Conservation (phyloP, 495 filamentous ascomycete species). For the Lophiostoma macrostomum region DNA sequence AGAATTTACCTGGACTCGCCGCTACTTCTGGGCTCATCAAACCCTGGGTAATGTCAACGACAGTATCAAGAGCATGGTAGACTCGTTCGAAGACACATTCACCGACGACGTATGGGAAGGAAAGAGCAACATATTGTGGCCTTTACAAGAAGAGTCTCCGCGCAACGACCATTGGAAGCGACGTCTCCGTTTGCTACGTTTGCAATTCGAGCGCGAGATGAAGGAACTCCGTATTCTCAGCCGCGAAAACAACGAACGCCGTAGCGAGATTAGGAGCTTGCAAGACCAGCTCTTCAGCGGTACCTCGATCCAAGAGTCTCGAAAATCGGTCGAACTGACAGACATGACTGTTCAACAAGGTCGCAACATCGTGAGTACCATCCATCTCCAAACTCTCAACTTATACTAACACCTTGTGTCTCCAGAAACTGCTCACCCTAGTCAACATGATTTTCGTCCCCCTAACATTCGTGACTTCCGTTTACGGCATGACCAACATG, state of each 20-base stretch:
- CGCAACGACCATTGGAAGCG: conserved; percentile 31
- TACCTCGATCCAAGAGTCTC: conserved; percentile 43
- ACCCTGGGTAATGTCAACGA: conserved; percentile 56
- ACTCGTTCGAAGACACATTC: conserved; percentile 49
- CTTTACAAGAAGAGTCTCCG: conserved; percentile 32
- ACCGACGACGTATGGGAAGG: conserved; percentile 53
- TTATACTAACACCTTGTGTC: too few species aligned
- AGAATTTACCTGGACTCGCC: conserved; percentile 52
- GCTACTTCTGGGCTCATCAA: conserved; percentile 59
- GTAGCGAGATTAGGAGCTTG: conserved; percentile 40
- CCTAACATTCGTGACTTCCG: conserved; percentile 46
- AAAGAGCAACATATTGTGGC: conserved; percentile 46
- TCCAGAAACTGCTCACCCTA: conserved; percentile 48
- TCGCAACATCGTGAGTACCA: conserved; percentile 49
- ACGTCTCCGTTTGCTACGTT: conserved; percentile 22
- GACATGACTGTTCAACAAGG: conserved; percentile 45
- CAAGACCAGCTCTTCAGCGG: conserved; percentile 47
- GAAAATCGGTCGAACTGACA: conserved; percentile 41
- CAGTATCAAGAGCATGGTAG: conserved; percentile 51
- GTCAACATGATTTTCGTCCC: conserved; percentile 51
- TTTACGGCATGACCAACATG: conserved; percentile 50
- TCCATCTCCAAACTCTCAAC: too few species aligned
- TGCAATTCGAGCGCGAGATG: conserved; percentile 34
- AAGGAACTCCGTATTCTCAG: conserved; percentile 27
- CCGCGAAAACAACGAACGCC: conserved; percentile 32